phyloP scores from a whole-genome alignment of 176 grass and related monocot species.

The Musa troglodytarum region DNA sequence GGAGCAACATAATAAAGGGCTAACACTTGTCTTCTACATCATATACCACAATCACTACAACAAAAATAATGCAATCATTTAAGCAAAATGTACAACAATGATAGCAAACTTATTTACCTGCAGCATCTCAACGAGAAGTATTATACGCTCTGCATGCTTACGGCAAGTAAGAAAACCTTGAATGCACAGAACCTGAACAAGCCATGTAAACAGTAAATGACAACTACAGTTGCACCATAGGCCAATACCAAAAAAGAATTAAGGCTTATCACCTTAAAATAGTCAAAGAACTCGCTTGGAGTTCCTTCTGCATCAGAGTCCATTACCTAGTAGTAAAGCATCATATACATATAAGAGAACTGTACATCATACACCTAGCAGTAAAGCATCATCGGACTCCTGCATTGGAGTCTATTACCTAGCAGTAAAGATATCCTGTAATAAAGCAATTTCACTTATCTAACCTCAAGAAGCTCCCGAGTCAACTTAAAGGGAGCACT shows the following conservation, averaged over 20 bases:
- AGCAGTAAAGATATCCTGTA: not conserved
- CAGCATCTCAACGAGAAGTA: constrained; percentile 98
- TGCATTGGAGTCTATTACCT: constrained; percentile 2
- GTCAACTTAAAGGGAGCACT: constrained; percentile 98
- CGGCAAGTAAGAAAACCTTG: constrained; percentile 98
- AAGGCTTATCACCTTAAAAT: constrained; percentile 73
- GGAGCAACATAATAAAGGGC: too few relatives aligned
- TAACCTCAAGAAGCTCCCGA: constrained; percentile 91
- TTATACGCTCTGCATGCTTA: constrained; percentile 93
- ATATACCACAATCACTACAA: too few relatives aligned
- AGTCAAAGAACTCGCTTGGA: constrained; percentile 96
- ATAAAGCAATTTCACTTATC: constrained; percentile 24
- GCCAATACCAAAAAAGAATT: not conserved
- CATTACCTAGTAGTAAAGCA: constrained; percentile 65
- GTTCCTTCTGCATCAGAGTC: constrained; percentile 99
- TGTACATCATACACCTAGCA: not conserved
- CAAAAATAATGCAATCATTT: not conserved
- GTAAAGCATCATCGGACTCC: constrained; percentile 16
- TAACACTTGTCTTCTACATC: too few relatives aligned
- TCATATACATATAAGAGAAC: not conserved
- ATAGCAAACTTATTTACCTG: constrained; percentile 42
- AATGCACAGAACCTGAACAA: constrained; percentile 81
- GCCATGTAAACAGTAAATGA: constrained; percentile 16
- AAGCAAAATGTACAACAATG: not conserved
- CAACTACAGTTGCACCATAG: constrained; percentile 10